These are phyloP conservation scores for Dactylellina leptospora DNA, from an alignment of 2,329 filamentous ascomycete species.

Conservation along the genomic window DNA sequence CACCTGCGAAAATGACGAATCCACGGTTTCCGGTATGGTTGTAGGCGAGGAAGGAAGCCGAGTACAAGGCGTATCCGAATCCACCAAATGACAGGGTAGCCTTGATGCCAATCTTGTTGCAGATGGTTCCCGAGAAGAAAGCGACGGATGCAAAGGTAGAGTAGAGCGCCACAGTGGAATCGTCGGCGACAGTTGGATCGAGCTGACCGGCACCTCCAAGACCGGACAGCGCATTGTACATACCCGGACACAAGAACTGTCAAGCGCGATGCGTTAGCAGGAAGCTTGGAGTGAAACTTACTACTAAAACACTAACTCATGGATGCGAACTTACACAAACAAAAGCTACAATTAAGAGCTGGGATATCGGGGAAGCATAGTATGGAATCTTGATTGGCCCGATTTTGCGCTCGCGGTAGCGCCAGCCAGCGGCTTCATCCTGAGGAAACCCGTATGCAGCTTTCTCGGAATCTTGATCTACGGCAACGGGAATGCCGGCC, in stretches of 20 bases:
- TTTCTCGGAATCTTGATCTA: constrained; percentile 45
- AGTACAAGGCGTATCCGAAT: constrained; percentile 78
- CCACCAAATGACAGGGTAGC: constrained; percentile 75
- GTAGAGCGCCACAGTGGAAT: constrained; percentile 61
- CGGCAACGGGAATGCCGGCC: constrained; percentile 20
- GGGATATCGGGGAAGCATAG: constrained; percentile 77
- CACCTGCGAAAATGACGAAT: constrained; percentile 78
- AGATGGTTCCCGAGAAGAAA: constrained; percentile 77
- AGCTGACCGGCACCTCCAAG: constrained; percentile 57
- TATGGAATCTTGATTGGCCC: constrained; percentile 68
- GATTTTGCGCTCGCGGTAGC: constrained; percentile 71
- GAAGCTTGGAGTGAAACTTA: constrained; percentile 60
- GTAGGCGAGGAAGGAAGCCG: constrained; percentile 75
- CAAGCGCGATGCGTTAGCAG: constrained; percentile 72
- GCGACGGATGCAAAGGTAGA: constrained; percentile 68
- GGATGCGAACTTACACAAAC: constrained; percentile 64
- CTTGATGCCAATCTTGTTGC: constrained; percentile 77
- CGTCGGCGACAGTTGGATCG: constrained; percentile 53
- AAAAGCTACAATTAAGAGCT: constrained; percentile 75
- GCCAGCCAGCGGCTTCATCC: constrained; percentile 69
- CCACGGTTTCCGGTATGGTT: constrained; percentile 73
- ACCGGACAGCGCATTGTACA: constrained; percentile 58
- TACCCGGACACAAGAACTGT: constrained; percentile 62
- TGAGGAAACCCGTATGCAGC: constrained; percentile 1
- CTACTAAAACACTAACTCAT: not conserved